These are phyloP conservation scores for Acer campestre DNA, from an alignment of 345 rosid genomes.

Conservation along the genomic window DNA sequence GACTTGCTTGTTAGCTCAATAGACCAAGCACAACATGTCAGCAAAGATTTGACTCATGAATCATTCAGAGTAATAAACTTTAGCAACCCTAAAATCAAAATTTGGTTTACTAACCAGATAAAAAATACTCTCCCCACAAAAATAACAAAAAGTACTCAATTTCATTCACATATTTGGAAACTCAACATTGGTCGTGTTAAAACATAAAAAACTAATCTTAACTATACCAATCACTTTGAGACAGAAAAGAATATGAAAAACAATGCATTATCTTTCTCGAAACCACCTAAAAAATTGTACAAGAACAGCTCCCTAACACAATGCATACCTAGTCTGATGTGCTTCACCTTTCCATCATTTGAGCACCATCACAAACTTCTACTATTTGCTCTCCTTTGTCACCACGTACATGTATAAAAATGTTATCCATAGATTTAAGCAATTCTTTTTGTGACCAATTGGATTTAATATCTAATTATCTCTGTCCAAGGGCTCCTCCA, in stretches of 20 bases:
- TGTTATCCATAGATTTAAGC: conserved; percentile 12
- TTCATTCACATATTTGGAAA: conserved; percentile 14
- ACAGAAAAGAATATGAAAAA: conserved; percentile 10
- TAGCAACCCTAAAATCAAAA: not conserved
- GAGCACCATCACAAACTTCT: conserved; percentile 16
- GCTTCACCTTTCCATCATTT: conserved; percentile 17
- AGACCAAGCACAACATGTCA: not conserved
- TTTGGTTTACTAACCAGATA: not conserved
- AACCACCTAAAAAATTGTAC: conserved; percentile 31
- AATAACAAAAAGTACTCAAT: not conserved
- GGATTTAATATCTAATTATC: conserved; percentile 13
- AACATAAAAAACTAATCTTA: conserved; percentile 13
- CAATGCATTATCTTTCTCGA: conserved; percentile 13
- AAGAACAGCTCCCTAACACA: conserved; percentile 25
- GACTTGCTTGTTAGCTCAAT: not conserved
- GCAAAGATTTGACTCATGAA: not conserved
- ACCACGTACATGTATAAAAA: conserved; percentile 11
- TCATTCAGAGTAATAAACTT: not conserved
- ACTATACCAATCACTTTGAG: not conserved
- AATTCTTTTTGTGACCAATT: conserved; percentile 9
- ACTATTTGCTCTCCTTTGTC: conserved; percentile 22
- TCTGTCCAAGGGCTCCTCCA: conserved; percentile 17
- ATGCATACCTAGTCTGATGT: conserved; percentile 19
- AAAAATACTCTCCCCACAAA: not conserved
- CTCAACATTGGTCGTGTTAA: conserved; percentile 16